Conservation (phyloP, 345 rosid genomes). For the Limnanthes douglasii region DNA sequence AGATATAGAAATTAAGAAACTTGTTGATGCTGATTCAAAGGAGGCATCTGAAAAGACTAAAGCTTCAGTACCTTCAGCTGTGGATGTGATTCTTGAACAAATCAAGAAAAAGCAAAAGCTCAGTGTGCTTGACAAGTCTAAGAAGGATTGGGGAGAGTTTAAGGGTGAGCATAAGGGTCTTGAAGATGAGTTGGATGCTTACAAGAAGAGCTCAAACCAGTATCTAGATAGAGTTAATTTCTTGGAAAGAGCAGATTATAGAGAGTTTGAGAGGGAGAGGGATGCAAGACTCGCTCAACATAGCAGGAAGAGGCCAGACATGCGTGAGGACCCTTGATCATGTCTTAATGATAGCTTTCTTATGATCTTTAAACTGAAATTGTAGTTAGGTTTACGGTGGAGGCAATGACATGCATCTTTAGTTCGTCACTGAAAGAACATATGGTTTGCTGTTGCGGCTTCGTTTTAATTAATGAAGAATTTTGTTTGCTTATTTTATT, state of each 20-base stretch:
- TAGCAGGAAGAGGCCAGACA: slow-evolving; percentile 46
- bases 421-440: no score
- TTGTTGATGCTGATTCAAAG: slow-evolving; percentile 63
- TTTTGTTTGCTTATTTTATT: no score
- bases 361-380: no score
- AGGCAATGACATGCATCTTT: no score
- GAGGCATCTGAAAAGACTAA: slow-evolving; percentile 62
- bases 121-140: slow-evolving; percentile 85
- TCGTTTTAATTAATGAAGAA: no score
- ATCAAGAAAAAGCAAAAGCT: slow-evolving; percentile 85
- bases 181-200: slow-evolving; percentile 77
- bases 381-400: no score
- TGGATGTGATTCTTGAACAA: slow-evolving; percentile 84
- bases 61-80: slow-evolving; percentile 42
- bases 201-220: slow-evolving; percentile 91
- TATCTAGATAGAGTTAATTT: slow-evolving; percentile 75
- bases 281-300: slow-evolving; percentile 76
- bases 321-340: slow-evolving; percentile 32
- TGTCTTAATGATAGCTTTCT: no score
- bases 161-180: slow-evolving; percentile 75
- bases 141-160: slow-evolving; percentile 94
- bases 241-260: slow-evolving; percentile 66
- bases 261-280: slow-evolving; percentile 94
- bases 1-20: slow-evolving; percentile 56
- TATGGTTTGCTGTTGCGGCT: no score